A percentile compares a stretch with the other conserved stretches of the same genome.
These are phyloP conservation scores for Aspergillus vadensis DNA, from an alignment of 2,329 filamentous ascomycete species.

Conservation along the genomic window DNA sequence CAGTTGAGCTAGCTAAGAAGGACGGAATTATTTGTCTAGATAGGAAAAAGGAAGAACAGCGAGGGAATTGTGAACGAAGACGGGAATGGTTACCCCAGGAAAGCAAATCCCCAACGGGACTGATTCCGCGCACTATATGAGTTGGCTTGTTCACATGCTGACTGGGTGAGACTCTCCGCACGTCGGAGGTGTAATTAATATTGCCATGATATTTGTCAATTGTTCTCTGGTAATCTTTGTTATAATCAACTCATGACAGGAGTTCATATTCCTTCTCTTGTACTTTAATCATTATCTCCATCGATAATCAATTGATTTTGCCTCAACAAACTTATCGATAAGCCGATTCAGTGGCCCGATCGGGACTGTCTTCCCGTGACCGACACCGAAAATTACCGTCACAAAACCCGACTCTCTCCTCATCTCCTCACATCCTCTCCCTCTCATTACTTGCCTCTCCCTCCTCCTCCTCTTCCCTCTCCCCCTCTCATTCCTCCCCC, in stretches of 20 bases:
- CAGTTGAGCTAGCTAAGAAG: not conserved
- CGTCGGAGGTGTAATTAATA: not conserved
- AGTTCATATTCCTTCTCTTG: not conserved
- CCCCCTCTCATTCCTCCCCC: not conserved
- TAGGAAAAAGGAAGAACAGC: constrained; percentile 7
- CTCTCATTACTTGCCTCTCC: constrained; percentile 4
- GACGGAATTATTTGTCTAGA: constrained; percentile 21
- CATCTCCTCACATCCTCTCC: constrained; percentile 11
- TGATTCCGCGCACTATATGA: constrained; percentile 1
- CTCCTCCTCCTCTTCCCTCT: constrained; percentile 8
- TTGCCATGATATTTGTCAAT: too few species aligned
- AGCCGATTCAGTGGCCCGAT: not conserved
- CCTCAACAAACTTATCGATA: not conserved
- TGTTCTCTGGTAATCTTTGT: too few species aligned
- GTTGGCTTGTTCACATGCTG: not conserved
- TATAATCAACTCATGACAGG: not conserved
- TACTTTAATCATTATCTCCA: not conserved
- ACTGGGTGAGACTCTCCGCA: not conserved
- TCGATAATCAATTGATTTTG: not conserved
- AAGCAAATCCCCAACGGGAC: constrained; percentile 13
- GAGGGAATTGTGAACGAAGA: not conserved
- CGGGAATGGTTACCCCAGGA: constrained; percentile 20
- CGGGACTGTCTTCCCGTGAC: not conserved
- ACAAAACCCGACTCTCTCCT: constrained; percentile 12
- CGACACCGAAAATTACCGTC: constrained; percentile 3